Percentiles rank a stretch among this genome's conserved stretches.
Evolutionary conservation across 208 protist genomes (phyloP).

Genomic region (Leishmania mexicana): DNA sequence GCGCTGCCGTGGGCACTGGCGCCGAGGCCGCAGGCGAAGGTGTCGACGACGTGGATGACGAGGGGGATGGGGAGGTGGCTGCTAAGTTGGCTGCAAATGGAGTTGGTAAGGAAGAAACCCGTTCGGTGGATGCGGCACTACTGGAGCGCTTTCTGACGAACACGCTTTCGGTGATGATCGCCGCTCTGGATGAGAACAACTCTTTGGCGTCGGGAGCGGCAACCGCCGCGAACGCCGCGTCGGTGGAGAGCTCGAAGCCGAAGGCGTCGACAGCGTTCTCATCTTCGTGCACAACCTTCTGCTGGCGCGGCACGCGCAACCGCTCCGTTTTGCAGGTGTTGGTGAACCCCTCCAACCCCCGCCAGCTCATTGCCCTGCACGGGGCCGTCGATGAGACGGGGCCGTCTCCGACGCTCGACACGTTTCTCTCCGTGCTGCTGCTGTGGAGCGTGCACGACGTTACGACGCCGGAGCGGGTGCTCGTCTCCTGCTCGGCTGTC

Average conservation of each 20-base stretch:
- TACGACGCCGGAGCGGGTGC: conserved; percentile 59
- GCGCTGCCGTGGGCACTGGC: conserved; percentile 4
- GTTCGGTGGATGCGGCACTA: conserved; percentile 52
- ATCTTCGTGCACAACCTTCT: conserved; percentile 49
- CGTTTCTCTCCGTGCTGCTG: conserved; percentile 70
- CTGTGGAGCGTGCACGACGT: conserved; percentile 76
- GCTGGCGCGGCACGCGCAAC: conserved; percentile 47
- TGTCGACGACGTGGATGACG: conserved; percentile 3
- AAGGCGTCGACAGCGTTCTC: conserved; percentile 66
- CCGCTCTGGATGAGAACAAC: conserved; percentile 72
- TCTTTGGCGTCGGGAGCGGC: conserved; percentile 16
- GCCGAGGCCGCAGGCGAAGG: conserved; percentile 3
- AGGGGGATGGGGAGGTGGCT: conserved; percentile 4
- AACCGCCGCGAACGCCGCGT: background rate
- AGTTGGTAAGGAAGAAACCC: conserved; percentile 1
- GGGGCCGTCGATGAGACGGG: conserved; percentile 33
- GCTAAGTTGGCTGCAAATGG: background rate
- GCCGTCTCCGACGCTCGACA: conserved; percentile 47
- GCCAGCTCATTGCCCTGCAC: conserved; percentile 60
- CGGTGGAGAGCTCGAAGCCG: conserved; percentile 17
- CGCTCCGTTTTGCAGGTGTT: conserved; percentile 55
- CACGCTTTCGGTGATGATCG: conserved; percentile 70
- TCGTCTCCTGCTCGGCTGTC: conserved; percentile 56
- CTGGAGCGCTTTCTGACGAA: conserved; percentile 63
- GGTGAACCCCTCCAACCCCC: conserved; percentile 48